phyloP scores from a whole-genome alignment of 768 basidiomycete genomes.

The Antrodiella citrinella region DNA sequence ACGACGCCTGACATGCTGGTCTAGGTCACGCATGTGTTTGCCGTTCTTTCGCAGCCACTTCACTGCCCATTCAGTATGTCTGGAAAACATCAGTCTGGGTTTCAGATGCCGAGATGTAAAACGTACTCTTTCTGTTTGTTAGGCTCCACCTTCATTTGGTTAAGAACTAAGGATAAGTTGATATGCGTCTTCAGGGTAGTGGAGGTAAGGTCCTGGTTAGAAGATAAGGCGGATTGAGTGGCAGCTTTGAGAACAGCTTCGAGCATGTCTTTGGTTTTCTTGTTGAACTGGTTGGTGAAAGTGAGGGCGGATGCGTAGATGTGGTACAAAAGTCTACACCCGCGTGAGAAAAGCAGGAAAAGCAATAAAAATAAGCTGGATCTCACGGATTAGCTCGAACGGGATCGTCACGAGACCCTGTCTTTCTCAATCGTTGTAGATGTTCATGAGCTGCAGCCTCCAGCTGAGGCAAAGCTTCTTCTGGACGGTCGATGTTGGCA shows the following conservation, averaged over 20 bases:
- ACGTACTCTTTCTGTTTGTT: constrained; percentile 13
- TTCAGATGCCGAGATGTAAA: too few species aligned
- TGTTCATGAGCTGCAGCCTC: neutral
- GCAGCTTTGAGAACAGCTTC: neutral
- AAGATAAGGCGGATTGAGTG: neutral
- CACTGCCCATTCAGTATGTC: constrained; percentile 10
- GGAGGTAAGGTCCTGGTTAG: neutral
- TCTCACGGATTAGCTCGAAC: constrained; percentile 2
- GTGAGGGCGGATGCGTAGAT: neutral
- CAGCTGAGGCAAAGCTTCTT: constrained; percentile 4
- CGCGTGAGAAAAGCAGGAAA: too few species aligned
- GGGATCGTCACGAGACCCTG: neutral
- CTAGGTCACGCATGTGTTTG: neutral
- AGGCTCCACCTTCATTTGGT: constrained; percentile 7
- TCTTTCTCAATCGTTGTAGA: neutral
- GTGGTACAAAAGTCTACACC: neutral
- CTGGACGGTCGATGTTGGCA: constrained; percentile 5
- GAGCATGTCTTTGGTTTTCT: constrained; percentile 2
- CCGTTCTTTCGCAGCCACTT: constrained; percentile 19
- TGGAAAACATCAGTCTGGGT: too few species aligned
- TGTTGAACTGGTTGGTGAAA: neutral
- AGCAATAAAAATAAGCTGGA: neutral
- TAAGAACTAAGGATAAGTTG: constrained; percentile 13
- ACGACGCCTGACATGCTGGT: constrained; percentile 2
- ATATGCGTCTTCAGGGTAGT: constrained; percentile 2